A percentile compares a stretch with the other conserved stretches of the same genome.
These are phyloP conservation scores for Dorcoceras hygrometricum DNA, from an alignment of 257 asterid genomes.

Conservation along the genomic window DNA sequence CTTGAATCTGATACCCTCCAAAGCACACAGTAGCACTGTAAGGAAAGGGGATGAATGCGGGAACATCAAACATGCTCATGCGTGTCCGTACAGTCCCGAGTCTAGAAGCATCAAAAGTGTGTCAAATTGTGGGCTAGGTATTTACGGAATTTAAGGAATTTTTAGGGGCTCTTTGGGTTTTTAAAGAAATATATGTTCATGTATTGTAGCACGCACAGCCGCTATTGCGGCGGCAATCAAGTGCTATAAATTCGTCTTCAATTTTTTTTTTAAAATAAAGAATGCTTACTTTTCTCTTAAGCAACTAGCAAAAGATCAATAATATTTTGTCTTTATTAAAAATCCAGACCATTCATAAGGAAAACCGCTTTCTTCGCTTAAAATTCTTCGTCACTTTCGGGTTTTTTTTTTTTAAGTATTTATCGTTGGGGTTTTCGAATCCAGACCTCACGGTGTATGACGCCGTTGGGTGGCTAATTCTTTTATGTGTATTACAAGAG, in stretches of 20 bases:
- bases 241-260: conserved; percentile 28
- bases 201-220: conserved; percentile 41
- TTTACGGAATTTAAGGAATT: conserved; percentile 24
- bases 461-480: no score
- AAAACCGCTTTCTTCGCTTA: no score
- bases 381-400: not conserved
- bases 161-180: conserved; percentile 38
- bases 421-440: no score
- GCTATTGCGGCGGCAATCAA: conserved; percentile 73
- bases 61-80: conserved; percentile 31
- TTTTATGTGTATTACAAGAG: no score
- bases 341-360: no score
- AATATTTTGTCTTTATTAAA: no score
- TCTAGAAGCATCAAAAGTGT: conserved; percentile 32
- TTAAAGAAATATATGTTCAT: conserved; percentile 1
- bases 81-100: conserved; percentile 37
- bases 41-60: conserved; percentile 22
- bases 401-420: conserved; percentile 5
- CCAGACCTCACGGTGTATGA: no score
- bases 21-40: no score
- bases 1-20: not conserved
- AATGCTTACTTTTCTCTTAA: no score
- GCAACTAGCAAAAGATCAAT: no score
- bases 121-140: conserved; percentile 31
- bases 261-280: no score